A percentile compares a stretch with the other conserved stretches of the same genome.
phyloP scores from a whole-genome alignment of 225 moss, liverwort and hornwort genomes.

The Neckera pumila region DNA sequence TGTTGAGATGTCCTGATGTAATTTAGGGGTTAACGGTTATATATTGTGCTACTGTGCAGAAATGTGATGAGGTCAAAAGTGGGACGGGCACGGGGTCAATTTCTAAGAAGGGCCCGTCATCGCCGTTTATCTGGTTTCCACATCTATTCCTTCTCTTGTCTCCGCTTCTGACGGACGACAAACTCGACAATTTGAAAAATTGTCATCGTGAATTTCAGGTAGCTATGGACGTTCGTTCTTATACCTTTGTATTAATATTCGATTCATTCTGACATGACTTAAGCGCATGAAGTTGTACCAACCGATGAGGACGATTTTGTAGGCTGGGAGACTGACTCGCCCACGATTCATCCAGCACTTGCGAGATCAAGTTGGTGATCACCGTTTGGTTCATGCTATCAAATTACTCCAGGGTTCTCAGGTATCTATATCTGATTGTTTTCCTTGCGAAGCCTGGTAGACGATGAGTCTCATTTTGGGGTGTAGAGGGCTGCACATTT shows the following conservation, averaged over 20 bases:
- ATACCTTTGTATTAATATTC: neutral
- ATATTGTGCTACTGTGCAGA: neutral
- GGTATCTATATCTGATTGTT: constrained; percentile 3
- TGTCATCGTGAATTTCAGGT: constrained; percentile 35
- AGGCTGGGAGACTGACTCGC: constrained; percentile 27
- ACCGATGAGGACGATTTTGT: constrained; percentile 12
- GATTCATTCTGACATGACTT: neutral
- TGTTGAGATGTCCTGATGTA: neutral
- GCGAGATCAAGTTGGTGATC: constrained; percentile 28
- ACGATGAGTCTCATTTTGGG: neutral
- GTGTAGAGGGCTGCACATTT: neutral
- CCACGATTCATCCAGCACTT: constrained; percentile 15
- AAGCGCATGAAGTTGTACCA: neutral
- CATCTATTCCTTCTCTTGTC: constrained; percentile 17
- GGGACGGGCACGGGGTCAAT: neutral
- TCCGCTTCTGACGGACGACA: constrained; percentile 3
- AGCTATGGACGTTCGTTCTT: neutral
- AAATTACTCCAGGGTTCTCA: constrained; percentile 36
- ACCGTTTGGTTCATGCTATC: constrained; percentile 33
- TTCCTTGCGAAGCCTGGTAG: neutral
- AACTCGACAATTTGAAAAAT: neutral
- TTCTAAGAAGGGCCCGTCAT: constrained; percentile 16
- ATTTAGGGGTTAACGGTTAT: neutral
- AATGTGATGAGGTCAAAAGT: neutral
- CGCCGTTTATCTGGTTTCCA: constrained; percentile 27